Evolutionary conservation across 495 filamentous ascomycete species (phyloP), one percentile per base, ranked within the genome.

Genomic region (Talaromyces proteolyticus): DNA sequence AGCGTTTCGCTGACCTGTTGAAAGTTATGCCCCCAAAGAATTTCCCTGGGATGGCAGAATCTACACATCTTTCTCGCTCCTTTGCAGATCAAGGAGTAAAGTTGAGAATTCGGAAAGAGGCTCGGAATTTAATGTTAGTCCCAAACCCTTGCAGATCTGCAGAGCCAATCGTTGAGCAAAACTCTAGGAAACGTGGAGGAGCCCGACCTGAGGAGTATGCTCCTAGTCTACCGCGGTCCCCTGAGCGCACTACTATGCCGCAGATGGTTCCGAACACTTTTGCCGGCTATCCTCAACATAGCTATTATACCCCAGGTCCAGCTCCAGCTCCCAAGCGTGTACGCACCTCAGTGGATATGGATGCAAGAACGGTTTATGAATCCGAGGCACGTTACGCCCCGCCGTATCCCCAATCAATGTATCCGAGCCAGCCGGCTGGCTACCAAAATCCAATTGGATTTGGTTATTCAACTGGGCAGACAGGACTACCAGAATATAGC

Each of bases 61-160:
- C 92, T 7, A 96, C 93, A 0, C 87, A 89, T 60, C 70, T 98
- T 17, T 96, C 93, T 3, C 80, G 91, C 53, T 89, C 89, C 0
- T 97, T 98, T 68, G 88, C 88, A 52, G 93, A 98, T 62, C 93
- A 98, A 64, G 93, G 93, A 16, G 89, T 97, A 11, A 84, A 90
- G 36, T 72, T 98, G 40, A 79, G 92, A 44, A 81, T 96, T 41
- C 81, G 91, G 51, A 98, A 98, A 63, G 90, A 96, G 57, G 81
- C 82, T 52, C 74, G 85, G 51, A 79, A 76, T 17, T 53, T 80
- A 56, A 74, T 81, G 69, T 79, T 53, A 61, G 74, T 72, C 52
- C 29, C 23, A 12, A 22, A 17, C 11, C 8, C n/a, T 26, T 22
- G 4, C 16, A 12, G 8, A 17, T 6, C 22, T 16, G 21, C 18